A percentile compares a stretch with the other conserved stretches of the same genome.
These are phyloP conservation scores for Onygenales sp. DNA, from an alignment of 2,329 filamentous ascomycete species.

Conservation along the genomic window DNA sequence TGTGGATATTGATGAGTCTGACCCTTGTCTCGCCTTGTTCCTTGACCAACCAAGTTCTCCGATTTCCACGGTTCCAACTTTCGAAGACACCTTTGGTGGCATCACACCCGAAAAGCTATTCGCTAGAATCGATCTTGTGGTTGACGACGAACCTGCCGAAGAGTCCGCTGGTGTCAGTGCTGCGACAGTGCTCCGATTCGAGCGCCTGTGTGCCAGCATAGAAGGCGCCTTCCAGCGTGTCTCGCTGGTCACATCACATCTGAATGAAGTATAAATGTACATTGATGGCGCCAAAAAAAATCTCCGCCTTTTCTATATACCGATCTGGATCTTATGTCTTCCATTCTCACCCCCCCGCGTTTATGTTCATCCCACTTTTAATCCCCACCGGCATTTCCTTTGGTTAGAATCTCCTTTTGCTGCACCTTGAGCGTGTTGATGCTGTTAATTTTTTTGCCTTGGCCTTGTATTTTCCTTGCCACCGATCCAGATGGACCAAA, in stretches of 20 bases:
- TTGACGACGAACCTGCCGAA: constrained; percentile 26
- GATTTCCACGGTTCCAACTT: constrained; percentile 23
- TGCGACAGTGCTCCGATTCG: constrained; percentile 24
- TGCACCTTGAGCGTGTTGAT: no score
- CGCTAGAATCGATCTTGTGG: constrained; percentile 55
- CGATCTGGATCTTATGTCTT: no score
- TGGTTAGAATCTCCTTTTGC: no score
- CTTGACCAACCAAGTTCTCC: constrained; percentile 43
- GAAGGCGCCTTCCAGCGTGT: constrained; percentile 35
- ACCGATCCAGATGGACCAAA: no score
- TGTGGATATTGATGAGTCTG: constrained; percentile 48
- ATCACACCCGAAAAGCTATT: constrained; percentile 56
- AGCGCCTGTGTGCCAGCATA: constrained; percentile 29
- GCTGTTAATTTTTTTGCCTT: no score
- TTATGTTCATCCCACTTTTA: no score
- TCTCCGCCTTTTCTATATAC: neutral
- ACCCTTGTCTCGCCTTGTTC: constrained; percentile 39
- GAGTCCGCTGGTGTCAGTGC: constrained; percentile 15
- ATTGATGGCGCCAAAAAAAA: neutral
- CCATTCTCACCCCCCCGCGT: no score
- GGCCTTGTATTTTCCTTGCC: no score
- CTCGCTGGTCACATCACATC: constrained; percentile 30
- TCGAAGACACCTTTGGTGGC: constrained; percentile 36
- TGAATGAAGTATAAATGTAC: constrained; percentile 8
- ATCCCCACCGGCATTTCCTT: no score